Evolutionary conservation across 2,329 filamentous ascomycete species (phyloP).

Genomic region (Biscogniauxia sp.): DNA sequence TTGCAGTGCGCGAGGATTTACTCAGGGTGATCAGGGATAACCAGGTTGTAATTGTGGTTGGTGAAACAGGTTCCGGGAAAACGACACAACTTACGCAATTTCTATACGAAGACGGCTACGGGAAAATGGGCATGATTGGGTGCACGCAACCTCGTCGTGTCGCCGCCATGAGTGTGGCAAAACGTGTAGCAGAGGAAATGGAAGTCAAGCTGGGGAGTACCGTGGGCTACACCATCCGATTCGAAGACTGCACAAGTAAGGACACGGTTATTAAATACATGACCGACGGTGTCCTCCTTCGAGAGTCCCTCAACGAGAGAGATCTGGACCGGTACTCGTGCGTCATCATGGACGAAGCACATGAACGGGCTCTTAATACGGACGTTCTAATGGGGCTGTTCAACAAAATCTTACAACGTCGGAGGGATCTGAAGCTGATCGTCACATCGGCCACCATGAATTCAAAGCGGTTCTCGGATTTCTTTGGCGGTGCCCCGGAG

Average conservation of each 20-base stretch:
- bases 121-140: constrained; percentile 82
- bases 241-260: constrained; percentile 96
- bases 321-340: constrained; percentile 96
- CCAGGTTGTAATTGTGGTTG: constrained; percentile 94
- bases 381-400: constrained; percentile 97
- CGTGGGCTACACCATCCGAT: constrained; percentile 96
- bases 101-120: constrained; percentile 92
- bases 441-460: constrained; percentile 99
- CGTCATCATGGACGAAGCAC: constrained; percentile 99
- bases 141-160: constrained; percentile 96
- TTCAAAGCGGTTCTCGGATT: constrained; percentile 89
- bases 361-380: constrained; percentile 93
- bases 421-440: constrained; percentile 91
- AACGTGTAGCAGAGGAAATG: constrained; percentile 98
- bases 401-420: constrained; percentile 89
- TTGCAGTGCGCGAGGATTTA: constrained; percentile 92
- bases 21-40: constrained; percentile 92
- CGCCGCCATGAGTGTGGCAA: constrained; percentile 97
- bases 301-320: constrained; percentile 88
- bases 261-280: constrained; percentile 98
- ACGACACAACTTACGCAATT: constrained; percentile 98
- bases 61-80: constrained; percentile 96
- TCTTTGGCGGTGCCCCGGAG: constrained; percentile 93
- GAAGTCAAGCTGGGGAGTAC: constrained; percentile 82
- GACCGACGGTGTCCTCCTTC: constrained; percentile 92